A percentile compares a stretch with the other conserved stretches of the same genome.
Conservation (phyloP, 2,329 filamentous ascomycete species). For the Peltaster fructicola region DNA sequence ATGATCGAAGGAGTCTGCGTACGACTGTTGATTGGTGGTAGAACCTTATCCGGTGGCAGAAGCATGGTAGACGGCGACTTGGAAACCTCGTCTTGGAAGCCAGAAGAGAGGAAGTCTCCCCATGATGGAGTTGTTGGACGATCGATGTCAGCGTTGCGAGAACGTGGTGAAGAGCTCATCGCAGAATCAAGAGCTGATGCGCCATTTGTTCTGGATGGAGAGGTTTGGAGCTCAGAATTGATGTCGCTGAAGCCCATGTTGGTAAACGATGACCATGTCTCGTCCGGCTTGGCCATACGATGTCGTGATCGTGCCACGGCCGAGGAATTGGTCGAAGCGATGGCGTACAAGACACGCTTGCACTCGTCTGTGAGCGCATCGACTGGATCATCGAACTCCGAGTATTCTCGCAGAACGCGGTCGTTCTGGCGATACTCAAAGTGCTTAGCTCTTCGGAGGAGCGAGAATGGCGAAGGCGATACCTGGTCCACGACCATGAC, state of each 20-base stretch:
- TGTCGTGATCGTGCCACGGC: conserved; percentile 29
- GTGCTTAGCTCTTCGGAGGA: conserved; percentile 77
- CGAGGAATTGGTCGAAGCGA: conserved; percentile 78
- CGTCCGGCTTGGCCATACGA: conserved; percentile 38
- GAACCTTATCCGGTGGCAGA: conserved; percentile 76
- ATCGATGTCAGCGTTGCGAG: conserved; percentile 47
- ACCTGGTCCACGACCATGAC: conserved; percentile 94
- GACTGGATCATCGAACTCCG: conserved; percentile 77
- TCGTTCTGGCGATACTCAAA: conserved; percentile 92
- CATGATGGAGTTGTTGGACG: conserved; percentile 91
- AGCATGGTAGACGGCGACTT: conserved; percentile 38
- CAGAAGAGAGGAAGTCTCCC: conserved; percentile 92
- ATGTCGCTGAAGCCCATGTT: conserved; percentile 78
- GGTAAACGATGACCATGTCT: conserved; percentile 92
- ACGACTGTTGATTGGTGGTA: conserved; percentile 67
- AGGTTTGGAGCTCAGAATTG: conserved; percentile 28
- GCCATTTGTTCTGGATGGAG: too few species aligned
- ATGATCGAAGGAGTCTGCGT: conserved; percentile 42
- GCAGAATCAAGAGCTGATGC: too few species aligned
- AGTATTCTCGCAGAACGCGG: conserved; percentile 64
- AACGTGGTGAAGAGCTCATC: conserved; percentile 44
- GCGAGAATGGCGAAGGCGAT: conserved; percentile 81
- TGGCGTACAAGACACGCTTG: conserved; percentile 70
- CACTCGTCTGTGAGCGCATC: conserved; percentile 85
- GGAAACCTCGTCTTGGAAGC: conserved; percentile 61